Evolutionary conservation across 257 asterid genomes (phyloP), one percentile per base, ranked within the genome.

Genomic region (Solanum pimpinellifolium): DNA sequence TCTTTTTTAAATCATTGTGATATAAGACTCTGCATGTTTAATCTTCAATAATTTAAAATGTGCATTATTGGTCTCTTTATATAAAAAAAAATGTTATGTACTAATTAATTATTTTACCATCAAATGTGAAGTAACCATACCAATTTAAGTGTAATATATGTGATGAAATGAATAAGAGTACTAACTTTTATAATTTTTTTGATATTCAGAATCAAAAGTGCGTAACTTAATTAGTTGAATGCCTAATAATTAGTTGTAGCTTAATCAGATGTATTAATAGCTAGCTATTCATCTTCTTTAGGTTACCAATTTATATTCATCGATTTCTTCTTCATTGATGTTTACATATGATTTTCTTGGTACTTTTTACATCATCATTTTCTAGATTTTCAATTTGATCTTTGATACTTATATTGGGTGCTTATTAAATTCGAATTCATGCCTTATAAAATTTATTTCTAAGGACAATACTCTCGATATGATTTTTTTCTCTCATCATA

Each of bases 351-450:
- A 65, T 65, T 65, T n/a, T 23, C 15, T n/a, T 23, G 7, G 8
- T n/a, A 65, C 15, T n/a, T 65, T 60, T 62, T 62, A 11, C 29
- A n/a, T n/a, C 31, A 62, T 1, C 15, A 10, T 62, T n/a, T n/a
- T 62, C 2, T 10, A 1, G 0, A 9, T 9, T 10, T 2, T 2
- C 5, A 4, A 49, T 49, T 49, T 2, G 1, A 15, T 47, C 5
- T 60, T 1, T 10, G 29, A n/a, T 21, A 60, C 1, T 60, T 12
- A 20, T 20, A 59, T 59, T 9, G 6, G 1, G 0, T 11, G 1
- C 2, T 20, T 5, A 59, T 3, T 59, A 59, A 59, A 59, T 59
- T 59, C 3, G 1, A 21, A 59, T 21, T 9, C 27, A 3, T 20
- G 2, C 12, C 9, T 59, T 1, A 0, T 21, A 59, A 7, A 12